Evolutionary conservation across 345 rosid genomes (phyloP).

Genomic region (Citrus medica): DNA sequence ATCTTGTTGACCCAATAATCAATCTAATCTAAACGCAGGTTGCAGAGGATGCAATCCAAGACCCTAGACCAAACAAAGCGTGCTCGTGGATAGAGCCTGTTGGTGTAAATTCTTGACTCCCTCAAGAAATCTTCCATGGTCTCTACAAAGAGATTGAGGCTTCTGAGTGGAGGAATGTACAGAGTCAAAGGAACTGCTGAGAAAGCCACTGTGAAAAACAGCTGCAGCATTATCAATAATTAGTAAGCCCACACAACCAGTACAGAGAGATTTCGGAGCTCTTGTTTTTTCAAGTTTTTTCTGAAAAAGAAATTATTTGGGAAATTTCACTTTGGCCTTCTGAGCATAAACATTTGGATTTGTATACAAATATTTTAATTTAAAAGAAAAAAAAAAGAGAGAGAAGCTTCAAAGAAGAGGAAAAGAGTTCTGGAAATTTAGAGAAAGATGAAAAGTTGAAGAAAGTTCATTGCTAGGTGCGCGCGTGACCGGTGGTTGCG

Average conservation of each 20-base stretch:
- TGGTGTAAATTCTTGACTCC: constrained; percentile 54
- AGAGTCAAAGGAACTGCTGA: constrained; percentile 86
- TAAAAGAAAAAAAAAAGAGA: no score
- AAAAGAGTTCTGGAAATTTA: not conserved
- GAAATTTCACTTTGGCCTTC: no score
- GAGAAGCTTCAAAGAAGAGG: not conserved
- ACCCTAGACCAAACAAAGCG: constrained; percentile 68
- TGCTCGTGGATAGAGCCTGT: constrained; percentile 60
- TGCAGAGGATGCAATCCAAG: constrained; percentile 63
- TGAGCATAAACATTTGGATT: not conserved
- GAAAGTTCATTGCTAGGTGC: not conserved
- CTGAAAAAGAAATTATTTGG: not conserved
- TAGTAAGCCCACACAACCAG: not conserved
- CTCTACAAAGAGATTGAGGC: constrained; percentile 68
- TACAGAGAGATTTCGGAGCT: not conserved
- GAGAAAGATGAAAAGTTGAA: not conserved
- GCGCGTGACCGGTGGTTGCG: not conserved
- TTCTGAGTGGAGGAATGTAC: constrained; percentile 80
- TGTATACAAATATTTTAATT: no score
- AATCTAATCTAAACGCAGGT: constrained; percentile 28
- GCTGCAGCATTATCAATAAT: constrained; percentile 43
- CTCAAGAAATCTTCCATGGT: constrained; percentile 61
- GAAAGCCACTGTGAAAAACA: constrained; percentile 82
- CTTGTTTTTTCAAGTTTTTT: not conserved
- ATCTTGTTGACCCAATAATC: not conserved